Conservation (phyloP, 768 basidiomycete genomes). For the Tulasnella sp. region DNA sequence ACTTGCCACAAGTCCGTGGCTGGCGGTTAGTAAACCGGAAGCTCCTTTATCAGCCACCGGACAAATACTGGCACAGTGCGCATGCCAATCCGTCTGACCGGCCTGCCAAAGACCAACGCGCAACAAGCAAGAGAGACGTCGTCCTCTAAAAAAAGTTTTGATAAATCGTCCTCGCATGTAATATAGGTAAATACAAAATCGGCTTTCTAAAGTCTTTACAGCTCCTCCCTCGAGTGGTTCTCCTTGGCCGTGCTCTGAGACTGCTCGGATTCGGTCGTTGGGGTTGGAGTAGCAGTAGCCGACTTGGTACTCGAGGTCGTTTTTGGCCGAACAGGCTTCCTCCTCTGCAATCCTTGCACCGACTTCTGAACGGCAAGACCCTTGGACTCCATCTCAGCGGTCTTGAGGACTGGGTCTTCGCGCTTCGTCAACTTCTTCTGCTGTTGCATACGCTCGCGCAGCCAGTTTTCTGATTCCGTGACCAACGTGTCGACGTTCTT, state of each 20-base stretch:
- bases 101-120: not conserved
- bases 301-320: not conserved
- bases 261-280: not conserved
- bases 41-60: not conserved
- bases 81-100: too few species aligned
- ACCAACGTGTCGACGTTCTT: constrained; percentile 67
- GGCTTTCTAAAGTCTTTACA: not conserved
- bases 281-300: not conserved
- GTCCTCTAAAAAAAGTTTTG: not conserved
- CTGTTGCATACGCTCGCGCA: constrained; percentile 69
- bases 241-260: not conserved
- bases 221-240: not conserved
- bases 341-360: constrained; percentile 27
- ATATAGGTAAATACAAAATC: not conserved
- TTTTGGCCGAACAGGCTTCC: constrained; percentile 23
- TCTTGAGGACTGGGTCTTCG: constrained; percentile 80
- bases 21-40: not conserved
- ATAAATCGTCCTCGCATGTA: not conserved
- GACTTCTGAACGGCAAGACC: constrained; percentile 74
- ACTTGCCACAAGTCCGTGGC: not conserved
- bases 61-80: not conserved
- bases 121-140: not conserved
- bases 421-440: constrained; percentile 67
- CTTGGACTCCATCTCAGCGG: constrained; percentile 75
- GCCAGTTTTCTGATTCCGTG: constrained; percentile 76